Base-by-base conservation (phyloP, 2,329 filamentous ascomycete species). In the Cadophora luteo-olivacea region DNA sequence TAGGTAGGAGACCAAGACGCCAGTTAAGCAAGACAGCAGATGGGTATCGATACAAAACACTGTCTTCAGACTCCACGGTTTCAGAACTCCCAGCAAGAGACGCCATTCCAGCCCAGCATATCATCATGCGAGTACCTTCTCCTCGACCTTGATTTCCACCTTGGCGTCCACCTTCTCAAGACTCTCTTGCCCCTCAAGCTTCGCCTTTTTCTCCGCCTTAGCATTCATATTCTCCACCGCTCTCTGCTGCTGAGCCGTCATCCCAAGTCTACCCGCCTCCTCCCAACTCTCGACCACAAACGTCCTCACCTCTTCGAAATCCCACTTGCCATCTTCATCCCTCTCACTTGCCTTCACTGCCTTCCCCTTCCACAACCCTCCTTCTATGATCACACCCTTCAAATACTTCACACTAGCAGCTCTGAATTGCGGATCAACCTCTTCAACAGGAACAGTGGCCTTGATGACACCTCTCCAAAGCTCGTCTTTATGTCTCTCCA, bases 381-480 rank as follows among this genome's bases (percentile, higher is more conserved):
- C 80, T 2, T 84, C 78, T 57, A 89, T 70, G 32, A 90, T 78
- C 63, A 88, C 82, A 67, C 77, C 81, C 74, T 82, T 85, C 52
- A 89, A 72, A 0, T 82, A 83, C 48, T 80, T 81, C 38, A 81
- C 70, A 1, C 76, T 75, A 1, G 75, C 61, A 4, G 69, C 71
- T 73, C 75, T 76, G 32, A 76, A 61, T 14, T 51, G 36, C 14
- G 66, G 69, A 70, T 73, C 69, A 9, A 72, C 62, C 61, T 57
- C 65, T n/a, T 72, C 73, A 3, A 61, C 49, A 0, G 80, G 81
- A 1, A 83, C 72, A 6, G 72, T 69, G 0, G 70, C 73, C 68
- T 84, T 83, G 72, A 85, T 84, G n/a, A 86, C 76, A 0, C 77
- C 75, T 12, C 78, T 80, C 80, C 81, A 84, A 14, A 90, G 78